phyloP scores from a whole-genome alignment of 208 protist genomes.

The Trypanosoma avium region DNA sequence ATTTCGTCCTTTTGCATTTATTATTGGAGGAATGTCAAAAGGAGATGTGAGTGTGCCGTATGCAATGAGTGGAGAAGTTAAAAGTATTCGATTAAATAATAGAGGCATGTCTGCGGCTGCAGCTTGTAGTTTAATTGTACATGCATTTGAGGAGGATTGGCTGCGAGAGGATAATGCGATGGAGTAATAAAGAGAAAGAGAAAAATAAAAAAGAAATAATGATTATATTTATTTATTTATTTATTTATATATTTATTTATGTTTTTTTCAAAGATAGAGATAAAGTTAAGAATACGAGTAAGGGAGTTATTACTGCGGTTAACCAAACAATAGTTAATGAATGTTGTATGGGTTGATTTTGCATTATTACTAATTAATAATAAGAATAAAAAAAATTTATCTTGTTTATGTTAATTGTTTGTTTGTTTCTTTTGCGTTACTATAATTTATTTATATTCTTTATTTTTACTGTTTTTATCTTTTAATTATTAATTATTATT shows the following conservation, averaged over 20 bases:
- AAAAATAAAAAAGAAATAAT: not conserved
- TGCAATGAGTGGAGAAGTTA: conserved; percentile 51
- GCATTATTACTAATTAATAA: no score
- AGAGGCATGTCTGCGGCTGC: conserved; percentile 85
- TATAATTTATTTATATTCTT: no score
- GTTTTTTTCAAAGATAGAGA: no score
- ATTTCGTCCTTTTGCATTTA: conserved; percentile 84
- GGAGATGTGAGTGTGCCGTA: conserved; percentile 80
- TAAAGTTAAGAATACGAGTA: no score
- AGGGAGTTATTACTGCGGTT: no score
- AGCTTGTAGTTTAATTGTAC: conserved; percentile 62
- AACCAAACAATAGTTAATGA: no score
- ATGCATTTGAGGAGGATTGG: conserved; percentile 86
- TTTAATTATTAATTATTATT: no score
- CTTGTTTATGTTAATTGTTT: no score
- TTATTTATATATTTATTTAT: conserved; percentile 1
- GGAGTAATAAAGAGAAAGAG: conserved; percentile 7
- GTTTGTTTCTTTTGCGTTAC: no score
- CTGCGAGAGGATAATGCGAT: conserved; percentile 80
- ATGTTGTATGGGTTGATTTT: no score
- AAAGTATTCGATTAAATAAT: conserved; percentile 67
- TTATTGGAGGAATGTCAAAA: conserved; percentile 86
- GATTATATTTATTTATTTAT: not conserved
- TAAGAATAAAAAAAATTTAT: no score
- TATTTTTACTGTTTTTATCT: no score